Evolutionary conservation across 257 asterid genomes (phyloP).

Genomic region (Cruciata laevipes): DNA sequence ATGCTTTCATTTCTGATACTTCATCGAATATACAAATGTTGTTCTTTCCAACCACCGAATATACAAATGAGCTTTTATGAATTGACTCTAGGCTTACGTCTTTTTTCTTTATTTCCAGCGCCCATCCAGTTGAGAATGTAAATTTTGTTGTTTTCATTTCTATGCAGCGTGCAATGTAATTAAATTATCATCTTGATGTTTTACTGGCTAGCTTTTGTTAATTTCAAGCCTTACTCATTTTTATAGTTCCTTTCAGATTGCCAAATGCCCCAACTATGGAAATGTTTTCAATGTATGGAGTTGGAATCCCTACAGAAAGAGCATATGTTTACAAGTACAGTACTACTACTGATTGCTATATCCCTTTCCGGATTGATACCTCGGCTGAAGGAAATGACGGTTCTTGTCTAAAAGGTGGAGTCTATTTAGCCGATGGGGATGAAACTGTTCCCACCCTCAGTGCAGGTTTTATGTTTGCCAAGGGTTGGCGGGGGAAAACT

Average conservation of each 20-base stretch:
- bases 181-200: neutral
- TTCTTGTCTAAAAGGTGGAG: constrained; percentile 74
- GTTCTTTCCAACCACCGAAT: neutral
- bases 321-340: constrained; percentile 69
- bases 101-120: neutral
- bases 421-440: constrained; percentile 66
- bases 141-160: neutral
- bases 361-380: constrained; percentile 72
- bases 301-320: constrained; percentile 85
- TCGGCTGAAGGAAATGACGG: constrained; percentile 54
- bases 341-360: constrained; percentile 53
- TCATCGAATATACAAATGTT: neutral
- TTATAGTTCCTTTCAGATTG: constrained; percentile 39
- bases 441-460: constrained; percentile 77
- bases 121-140: neutral
- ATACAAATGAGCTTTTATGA: neutral
- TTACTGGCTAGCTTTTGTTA: neutral
- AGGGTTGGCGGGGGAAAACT: constrained; percentile 75
- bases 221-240: neutral
- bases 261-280: constrained; percentile 85
- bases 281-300: constrained; percentile 82
- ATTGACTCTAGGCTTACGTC: neutral
- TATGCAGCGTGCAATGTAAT: neutral
- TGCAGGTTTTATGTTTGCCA: constrained; percentile 72
- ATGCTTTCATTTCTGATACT: neutral